Evolutionary conservation across 176 grass and related monocot genomes (phyloP).

Genomic region (Chloris gayana): DNA sequence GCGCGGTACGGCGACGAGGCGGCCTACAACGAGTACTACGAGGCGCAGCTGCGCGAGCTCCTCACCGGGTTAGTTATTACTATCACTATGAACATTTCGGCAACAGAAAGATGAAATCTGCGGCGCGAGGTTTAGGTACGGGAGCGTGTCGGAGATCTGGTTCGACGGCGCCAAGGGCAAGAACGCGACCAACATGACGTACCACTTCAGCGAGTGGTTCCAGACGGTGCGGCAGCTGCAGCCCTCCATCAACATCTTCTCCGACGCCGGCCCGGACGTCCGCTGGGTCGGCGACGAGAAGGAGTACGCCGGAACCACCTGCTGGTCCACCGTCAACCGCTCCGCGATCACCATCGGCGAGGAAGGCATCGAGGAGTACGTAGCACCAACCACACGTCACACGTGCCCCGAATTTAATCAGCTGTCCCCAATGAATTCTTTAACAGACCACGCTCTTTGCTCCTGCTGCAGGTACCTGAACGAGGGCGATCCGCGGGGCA

Average conservation of each 20-base stretch:
- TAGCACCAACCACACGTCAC: neutral
- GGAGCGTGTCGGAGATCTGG: constrained; percentile 87
- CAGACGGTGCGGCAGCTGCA: constrained; percentile 82
- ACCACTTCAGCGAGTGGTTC: constrained; percentile 94
- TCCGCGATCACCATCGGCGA: constrained; percentile 80
- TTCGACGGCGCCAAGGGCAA: constrained; percentile 92
- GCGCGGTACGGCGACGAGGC: constrained; percentile 63
- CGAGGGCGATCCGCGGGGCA: constrained; percentile 63
- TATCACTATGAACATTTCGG: neutral
- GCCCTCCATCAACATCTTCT: constrained; percentile 91
- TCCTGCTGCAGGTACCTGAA: constrained; percentile 67
- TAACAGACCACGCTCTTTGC: too few species aligned
- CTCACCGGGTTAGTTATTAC: constrained; percentile 65
- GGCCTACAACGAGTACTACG: constrained; percentile 91
- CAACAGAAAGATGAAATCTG: neutral
- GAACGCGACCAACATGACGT: constrained; percentile 84
- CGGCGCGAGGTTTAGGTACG: constrained; percentile 47
- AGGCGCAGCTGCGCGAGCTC: constrained; percentile 81
- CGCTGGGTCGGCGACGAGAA: constrained; percentile 96
- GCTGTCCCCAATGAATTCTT: neutral
- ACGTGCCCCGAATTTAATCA: neutral
- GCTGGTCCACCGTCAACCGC: constrained; percentile 88
- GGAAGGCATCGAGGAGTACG: constrained; percentile 62
- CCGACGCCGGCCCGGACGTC: constrained; percentile 83
- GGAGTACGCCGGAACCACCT: constrained; percentile 70